phyloP scores from a whole-genome alignment of 257 asterid species.

The Primulina eburnea region DNA sequence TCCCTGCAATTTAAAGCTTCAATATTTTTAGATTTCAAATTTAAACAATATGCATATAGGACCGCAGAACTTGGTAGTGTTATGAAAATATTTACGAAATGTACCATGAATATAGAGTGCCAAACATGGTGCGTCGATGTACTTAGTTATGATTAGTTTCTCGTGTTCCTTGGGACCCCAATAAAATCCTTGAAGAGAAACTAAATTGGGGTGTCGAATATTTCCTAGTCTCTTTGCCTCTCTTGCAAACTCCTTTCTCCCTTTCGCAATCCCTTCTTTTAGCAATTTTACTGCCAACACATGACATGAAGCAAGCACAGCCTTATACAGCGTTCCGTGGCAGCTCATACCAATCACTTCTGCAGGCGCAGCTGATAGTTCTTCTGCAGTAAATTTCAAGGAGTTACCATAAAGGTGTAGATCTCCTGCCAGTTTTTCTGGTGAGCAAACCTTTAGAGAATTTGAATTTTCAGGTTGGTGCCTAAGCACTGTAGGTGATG shows the following conservation, averaged over 20 bases:
- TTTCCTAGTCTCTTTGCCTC: constrained; percentile 47
- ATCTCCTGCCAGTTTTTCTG: constrained; percentile 83
- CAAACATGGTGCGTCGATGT: constrained; percentile 34
- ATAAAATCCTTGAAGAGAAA: constrained; percentile 41
- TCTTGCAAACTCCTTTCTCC: constrained; percentile 42
- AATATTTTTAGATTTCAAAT: background rate
- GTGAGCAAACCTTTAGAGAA: constrained; percentile 63
- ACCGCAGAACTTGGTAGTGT: background rate
- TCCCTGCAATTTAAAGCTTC: constrained; percentile 40
- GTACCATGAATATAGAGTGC: constrained; percentile 39
- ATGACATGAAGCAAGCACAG: constrained; percentile 55
- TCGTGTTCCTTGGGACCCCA: constrained; percentile 73
- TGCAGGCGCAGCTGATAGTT: constrained; percentile 81
- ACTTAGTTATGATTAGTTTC: constrained; percentile 39
- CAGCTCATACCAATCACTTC: constrained; percentile 81
- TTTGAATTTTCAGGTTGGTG: constrained; percentile 37
- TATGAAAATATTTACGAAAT: background rate
- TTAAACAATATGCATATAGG: background rate
- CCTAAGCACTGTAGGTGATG: constrained; percentile 35
- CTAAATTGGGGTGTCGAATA: constrained; percentile 41
- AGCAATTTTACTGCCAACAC: constrained; percentile 74
- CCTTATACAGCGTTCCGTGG: constrained; percentile 80
- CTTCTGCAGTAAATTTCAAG: constrained; percentile 65
- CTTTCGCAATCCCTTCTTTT: constrained; percentile 49
- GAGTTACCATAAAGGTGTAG: constrained; percentile 61